These are phyloP conservation scores for Yamadazyma philogaea DNA, from an alignment of 805 yeast genomes.

Conservation along the genomic window DNA sequence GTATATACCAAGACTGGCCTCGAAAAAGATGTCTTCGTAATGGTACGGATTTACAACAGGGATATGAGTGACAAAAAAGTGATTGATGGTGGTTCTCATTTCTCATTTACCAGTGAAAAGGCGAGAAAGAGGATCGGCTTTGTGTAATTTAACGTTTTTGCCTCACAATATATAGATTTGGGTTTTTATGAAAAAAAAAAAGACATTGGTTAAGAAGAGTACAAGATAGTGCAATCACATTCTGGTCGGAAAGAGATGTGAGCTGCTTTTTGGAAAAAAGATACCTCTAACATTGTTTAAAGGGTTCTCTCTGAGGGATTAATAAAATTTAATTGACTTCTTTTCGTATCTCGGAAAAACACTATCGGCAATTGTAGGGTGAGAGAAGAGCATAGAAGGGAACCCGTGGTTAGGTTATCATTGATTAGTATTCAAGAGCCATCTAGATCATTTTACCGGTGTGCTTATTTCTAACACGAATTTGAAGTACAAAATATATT, in stretches of 20 bases:
- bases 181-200: background rate
- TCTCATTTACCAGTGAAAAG: conserved; percentile 4
- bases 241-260: no score
- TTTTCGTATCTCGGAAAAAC: background rate
- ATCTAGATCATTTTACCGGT: no score
- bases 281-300: no score
- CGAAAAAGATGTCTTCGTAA: conserved; percentile 1
- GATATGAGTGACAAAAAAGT: conserved; percentile 10
- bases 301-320: background rate
- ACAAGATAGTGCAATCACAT: no score
- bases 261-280: no score
- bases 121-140: background rate
- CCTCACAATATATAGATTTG: no score
- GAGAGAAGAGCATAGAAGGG: background rate
- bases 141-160: no score
- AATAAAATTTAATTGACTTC: background rate
- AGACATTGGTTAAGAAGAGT: no score
- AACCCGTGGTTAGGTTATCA: no score
- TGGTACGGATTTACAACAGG: conserved; percentile 5
- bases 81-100: conserved; percentile 8
- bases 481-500: no score
- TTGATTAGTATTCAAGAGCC: no score
- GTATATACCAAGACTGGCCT: background rate
- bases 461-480: no score
- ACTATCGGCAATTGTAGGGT: background rate